Percentiles rank a stretch among this genome's conserved stretches.
Evolutionary conservation across 129 eudicot genomes (phyloP).

Genomic region (Heracleum sosnowskyi): DNA sequence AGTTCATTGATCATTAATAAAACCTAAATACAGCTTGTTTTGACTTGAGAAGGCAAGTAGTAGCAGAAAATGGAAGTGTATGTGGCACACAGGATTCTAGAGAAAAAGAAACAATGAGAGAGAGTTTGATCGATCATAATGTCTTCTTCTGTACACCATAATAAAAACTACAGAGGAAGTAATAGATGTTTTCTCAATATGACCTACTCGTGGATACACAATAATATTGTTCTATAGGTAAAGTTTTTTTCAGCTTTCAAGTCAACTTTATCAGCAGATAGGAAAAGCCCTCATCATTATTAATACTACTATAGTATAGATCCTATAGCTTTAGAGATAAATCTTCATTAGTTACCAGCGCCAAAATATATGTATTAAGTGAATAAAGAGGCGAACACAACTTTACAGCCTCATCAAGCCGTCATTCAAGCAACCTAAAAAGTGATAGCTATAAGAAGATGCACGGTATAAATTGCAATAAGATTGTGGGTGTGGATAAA

Average conservation of each 20-base stretch:
- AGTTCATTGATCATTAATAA: neutral
- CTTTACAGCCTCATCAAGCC: neutral
- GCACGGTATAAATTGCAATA: neutral
- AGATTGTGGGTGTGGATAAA: neutral
- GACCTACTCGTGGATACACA: neutral
- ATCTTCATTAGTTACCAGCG: neutral
- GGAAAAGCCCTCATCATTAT: neutral
- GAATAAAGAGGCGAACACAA: neutral
- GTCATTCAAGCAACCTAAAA: neutral
- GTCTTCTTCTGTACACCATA: neutral
- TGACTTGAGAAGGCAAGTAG: neutral
- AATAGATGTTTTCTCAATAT: too few relatives aligned
- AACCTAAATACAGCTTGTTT: neutral
- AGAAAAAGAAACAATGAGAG: neutral
- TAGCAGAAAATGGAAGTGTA: neutral
- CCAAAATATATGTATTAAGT: neutral
- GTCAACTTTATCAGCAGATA: neutral
- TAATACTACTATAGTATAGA: neutral
- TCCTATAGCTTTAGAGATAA: neutral
- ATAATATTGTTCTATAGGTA: neutral
- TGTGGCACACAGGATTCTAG: neutral
- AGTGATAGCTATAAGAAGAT: neutral
- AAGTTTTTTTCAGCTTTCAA: neutral
- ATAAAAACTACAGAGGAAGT: neutral
- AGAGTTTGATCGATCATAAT: neutral